Evolutionary conservation across 2,329 filamentous ascomycete species (phyloP), one percentile per base, ranked within the genome.

Genomic region (Diaporthe longicolla): DNA sequence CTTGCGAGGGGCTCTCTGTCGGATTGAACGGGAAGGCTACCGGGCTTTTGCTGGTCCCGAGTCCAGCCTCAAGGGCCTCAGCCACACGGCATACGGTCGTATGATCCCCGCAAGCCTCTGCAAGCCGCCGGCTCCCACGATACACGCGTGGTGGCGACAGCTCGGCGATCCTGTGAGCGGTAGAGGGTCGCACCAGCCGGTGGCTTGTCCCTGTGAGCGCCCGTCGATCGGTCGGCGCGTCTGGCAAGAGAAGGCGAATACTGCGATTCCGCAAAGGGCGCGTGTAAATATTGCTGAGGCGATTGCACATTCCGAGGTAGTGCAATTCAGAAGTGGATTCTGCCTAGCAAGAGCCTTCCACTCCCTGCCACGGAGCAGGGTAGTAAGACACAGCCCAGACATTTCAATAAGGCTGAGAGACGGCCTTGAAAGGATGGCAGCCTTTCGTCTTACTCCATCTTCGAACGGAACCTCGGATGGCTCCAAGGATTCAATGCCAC

Each of bases 201-300:
- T 66, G 61, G 61, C 61, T 66, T 66, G 61, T 52, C 61, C 61
- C 61, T 66, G 61, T 66, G 61, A 50, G 61, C 61, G 61, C 61
- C 61, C 61, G 61, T 66, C 43, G 61, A 66, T 66, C 61, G 61
- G 61, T 66, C 61, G 43, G 45, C 45, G 43, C 61, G 61, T 37
- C 61, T 66, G 45, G 61, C 45, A 52, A 66, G 61, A 66, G 61
- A 66, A 52, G 61, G 61, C 45, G 61, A 50, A 26, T 43, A 35
- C 21, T 50, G 61, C 61, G 29, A 24, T 52, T 9, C 29, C n/a
- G 37, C 13, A 52, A 9, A 43, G 13, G 37, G 58, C 58, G 40
- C 35, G n/a, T 40, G n/a, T 32, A 29, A 29, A 40, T 26, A 43
- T 13, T 26, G 5, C 6, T 24, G n/a, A 26, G 37, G 57, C 24